A percentile compares a stretch with the other conserved stretches of the same genome.
phyloP scores from a whole-genome alignment of 1,284 basidiomycete genomes.

The Ustilago crameri region DNA sequence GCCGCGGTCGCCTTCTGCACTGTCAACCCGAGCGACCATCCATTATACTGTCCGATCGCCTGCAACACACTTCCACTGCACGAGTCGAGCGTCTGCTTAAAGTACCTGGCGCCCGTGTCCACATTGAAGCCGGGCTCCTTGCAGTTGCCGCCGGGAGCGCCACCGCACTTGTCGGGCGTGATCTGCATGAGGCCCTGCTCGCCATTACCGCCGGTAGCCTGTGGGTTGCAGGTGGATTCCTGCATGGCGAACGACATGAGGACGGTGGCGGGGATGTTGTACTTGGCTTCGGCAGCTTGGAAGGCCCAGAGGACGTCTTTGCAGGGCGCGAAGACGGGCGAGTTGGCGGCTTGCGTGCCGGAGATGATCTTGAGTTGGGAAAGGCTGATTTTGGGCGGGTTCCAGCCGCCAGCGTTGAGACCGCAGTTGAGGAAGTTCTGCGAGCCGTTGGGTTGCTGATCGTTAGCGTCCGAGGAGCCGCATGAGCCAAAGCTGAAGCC shows the following conservation, averaged over 20 bases:
- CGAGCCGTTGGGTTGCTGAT: slow-evolving; percentile 51
- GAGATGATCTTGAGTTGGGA: slow-evolving; percentile 50
- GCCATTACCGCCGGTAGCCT: slow-evolving; percentile 51
- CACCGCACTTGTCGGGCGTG: slow-evolving; percentile 58
- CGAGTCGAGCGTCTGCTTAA: slow-evolving; percentile 39
- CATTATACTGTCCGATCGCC: slow-evolving; percentile 58
- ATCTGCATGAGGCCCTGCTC: slow-evolving; percentile 63
- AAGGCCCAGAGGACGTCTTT: slow-evolving; percentile 47
- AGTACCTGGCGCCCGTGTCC: slow-evolving; percentile 55
- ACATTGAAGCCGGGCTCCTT: slow-evolving; percentile 54
- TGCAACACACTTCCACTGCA: slow-evolving; percentile 42
- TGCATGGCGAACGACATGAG: slow-evolving; percentile 62
- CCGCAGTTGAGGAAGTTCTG: slow-evolving; percentile 60
- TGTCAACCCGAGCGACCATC: slow-evolving; percentile 50
- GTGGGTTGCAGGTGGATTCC: slow-evolving; percentile 57
- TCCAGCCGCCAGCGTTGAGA: slow-evolving; percentile 47
- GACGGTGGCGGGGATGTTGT: slow-evolving; percentile 49
- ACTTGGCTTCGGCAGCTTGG: slow-evolving; percentile 36
- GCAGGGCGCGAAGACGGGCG: slow-evolving; percentile 51
- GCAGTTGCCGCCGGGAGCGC: slow-evolving; percentile 51
- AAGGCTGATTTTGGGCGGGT: slow-evolving; percentile 47
- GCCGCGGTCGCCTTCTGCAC: slow-evolving; percentile 43
- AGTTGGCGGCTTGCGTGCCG: slow-evolving; percentile 30
- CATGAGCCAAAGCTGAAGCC: slow-evolving; percentile 31
- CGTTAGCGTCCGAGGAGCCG: slow-evolving; percentile 36